A percentile compares a stretch with the other conserved stretches of the same genome.
Evolutionary conservation across 2,329 filamentous ascomycete species (phyloP).

Genomic region (Capronia coronata): DNA sequence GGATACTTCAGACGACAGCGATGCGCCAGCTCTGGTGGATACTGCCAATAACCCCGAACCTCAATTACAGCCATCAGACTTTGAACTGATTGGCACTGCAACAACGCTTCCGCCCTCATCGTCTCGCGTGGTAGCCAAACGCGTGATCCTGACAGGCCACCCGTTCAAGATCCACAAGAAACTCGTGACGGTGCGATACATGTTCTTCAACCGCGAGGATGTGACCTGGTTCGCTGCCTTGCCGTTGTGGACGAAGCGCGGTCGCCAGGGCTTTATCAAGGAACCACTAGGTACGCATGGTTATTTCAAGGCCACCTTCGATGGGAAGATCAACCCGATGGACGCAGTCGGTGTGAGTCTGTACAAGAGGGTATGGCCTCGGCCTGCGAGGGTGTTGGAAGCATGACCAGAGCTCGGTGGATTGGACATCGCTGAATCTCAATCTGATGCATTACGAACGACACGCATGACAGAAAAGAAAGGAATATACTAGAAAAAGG

Average conservation of each 20-base stretch:
- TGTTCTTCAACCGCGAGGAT: constrained; percentile 98
- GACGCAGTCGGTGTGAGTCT: constrained; percentile 86
- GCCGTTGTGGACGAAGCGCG: constrained; percentile 87
- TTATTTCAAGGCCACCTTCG: constrained; percentile 99
- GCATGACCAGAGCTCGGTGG: background rate
- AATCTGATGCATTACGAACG: no score
- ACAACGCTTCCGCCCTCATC: constrained; percentile 73
- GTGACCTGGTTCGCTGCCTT: constrained; percentile 97
- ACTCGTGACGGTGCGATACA: constrained; percentile 93
- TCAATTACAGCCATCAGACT: constrained; percentile 41
- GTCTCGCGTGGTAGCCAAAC: constrained; percentile 79
- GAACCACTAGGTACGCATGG: constrained; percentile 92
- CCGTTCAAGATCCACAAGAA: constrained; percentile 99
- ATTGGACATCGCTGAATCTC: background rate
- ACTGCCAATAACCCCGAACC: constrained; percentile 40
- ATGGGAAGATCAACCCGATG: constrained; percentile 90
- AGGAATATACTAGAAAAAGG: no score
- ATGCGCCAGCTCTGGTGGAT: constrained; percentile 32
- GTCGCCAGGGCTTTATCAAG: constrained; percentile 85
- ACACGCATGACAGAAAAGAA: no score
- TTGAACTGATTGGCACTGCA: constrained; percentile 77
- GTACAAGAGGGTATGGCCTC: constrained; percentile 79
- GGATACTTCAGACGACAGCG: background rate
- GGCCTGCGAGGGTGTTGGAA: constrained; percentile 47
- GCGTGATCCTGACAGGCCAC: constrained; percentile 87